These are phyloP conservation scores for Amborella trichopoda DNA, from an alignment of 164 flowering plant species.

Conservation along the genomic window DNA sequence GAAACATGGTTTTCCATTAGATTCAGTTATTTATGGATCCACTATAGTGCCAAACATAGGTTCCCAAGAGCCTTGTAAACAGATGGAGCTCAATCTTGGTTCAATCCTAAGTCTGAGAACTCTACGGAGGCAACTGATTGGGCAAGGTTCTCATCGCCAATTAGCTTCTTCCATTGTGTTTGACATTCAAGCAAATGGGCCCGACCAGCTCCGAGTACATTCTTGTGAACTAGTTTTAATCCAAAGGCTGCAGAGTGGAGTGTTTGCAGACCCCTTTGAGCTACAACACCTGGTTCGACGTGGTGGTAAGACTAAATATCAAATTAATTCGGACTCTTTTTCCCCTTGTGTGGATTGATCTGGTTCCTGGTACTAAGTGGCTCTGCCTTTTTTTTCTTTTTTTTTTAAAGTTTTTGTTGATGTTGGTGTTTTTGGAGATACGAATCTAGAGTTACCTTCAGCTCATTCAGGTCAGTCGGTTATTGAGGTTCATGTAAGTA, in stretches of 20 bases:
- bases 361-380: neutral
- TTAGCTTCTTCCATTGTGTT: slow-evolving; percentile 36
- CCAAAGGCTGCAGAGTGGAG: slow-evolving; percentile 70
- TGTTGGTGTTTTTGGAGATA: slow-evolving; percentile 81
- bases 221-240: slow-evolving; percentile 39
- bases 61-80: too few species aligned
- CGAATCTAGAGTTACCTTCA: slow-evolving; percentile 82
- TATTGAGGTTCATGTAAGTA: slow-evolving; percentile 62
- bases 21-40: too few species aligned
- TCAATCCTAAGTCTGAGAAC: slow-evolving; percentile 15
- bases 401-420: slow-evolving; percentile 43
- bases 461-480: slow-evolving; percentile 48
- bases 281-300: slow-evolving; percentile 69
- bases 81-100: too few species aligned
- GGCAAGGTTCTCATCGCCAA: slow-evolving; percentile 91
- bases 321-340: neutral
- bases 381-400: too few species aligned
- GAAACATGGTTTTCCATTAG: too few species aligned
- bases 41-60: too few species aligned
- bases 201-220: slow-evolving; percentile 15
- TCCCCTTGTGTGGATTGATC: neutral
- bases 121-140: slow-evolving; percentile 33
- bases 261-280: slow-evolving; percentile 95
- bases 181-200: slow-evolving; percentile 11
- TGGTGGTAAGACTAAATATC: slow-evolving; percentile 35